Conservation (phyloP, 2,329 filamentous ascomycete genomes). For the Calonectria pauciramosa region DNA sequence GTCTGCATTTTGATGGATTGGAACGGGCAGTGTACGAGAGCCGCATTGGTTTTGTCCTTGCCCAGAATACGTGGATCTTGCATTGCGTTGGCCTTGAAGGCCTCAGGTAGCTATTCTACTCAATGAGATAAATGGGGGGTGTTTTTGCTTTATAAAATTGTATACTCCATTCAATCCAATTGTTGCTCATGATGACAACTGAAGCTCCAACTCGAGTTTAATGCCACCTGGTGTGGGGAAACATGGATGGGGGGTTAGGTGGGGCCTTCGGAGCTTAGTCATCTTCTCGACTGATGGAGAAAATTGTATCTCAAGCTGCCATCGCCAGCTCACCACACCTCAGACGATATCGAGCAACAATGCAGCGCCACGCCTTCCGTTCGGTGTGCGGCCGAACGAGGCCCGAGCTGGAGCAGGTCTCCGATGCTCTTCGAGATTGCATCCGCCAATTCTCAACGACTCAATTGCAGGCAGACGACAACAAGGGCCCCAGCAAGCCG, state of each 20-base stretch:
- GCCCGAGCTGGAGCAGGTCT: slow-evolving; percentile 51
- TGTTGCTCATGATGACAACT: neutral
- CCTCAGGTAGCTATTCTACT: slow-evolving; percentile 40
- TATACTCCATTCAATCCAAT: neutral
- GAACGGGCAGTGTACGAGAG: slow-evolving; percentile 34
- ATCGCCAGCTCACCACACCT: slow-evolving; percentile 33
- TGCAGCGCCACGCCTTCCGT: slow-evolving; percentile 56
- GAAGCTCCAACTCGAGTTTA: neutral
- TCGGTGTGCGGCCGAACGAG: slow-evolving; percentile 53
- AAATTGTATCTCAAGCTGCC: slow-evolving; percentile 39
- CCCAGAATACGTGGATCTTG: slow-evolving; percentile 37
- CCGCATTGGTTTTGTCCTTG: slow-evolving; percentile 34
- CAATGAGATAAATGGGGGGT: slow-evolving; percentile 32
- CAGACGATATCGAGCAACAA: slow-evolving; percentile 44
- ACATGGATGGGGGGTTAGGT: neutral
- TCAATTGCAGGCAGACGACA: slow-evolving; percentile 50
- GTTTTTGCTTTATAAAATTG: slow-evolving; percentile 21
- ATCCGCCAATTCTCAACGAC: slow-evolving; percentile 57
- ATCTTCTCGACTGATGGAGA: slow-evolving; percentile 28
- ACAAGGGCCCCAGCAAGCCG: slow-evolving; percentile 36
- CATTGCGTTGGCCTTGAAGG: slow-evolving; percentile 33
- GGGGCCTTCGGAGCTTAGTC: slow-evolving; percentile 40
- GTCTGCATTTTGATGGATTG: slow-evolving; percentile 25
- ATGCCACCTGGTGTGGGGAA: neutral
- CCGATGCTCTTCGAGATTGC: slow-evolving; percentile 49